phyloP scores from a whole-genome alignment of 805 yeast species.

The Suhomyces prunicola region DNA sequence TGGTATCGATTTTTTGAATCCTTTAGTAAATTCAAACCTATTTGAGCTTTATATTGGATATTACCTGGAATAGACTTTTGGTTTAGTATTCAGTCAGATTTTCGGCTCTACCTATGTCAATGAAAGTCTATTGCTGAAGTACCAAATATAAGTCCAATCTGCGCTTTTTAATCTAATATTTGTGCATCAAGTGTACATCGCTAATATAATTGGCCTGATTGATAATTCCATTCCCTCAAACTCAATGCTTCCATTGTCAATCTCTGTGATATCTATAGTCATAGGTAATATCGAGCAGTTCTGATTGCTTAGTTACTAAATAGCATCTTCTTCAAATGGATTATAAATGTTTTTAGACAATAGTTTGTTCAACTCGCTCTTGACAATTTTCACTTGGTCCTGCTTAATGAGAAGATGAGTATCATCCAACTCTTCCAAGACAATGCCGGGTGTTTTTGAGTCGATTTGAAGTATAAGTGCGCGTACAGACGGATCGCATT shows the following conservation, averaged over 20 bases:
- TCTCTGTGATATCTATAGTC: too few species aligned
- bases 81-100: background rate
- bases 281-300: background rate
- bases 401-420: slow-evolving; percentile 83
- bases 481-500: slow-evolving; percentile 86
- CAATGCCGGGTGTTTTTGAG: slow-evolving; percentile 67
- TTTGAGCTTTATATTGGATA: background rate
- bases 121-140: too few species aligned
- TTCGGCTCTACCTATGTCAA: too few species aligned
- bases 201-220: background rate
- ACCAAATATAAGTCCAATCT: too few species aligned
- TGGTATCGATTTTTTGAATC: too few species aligned
- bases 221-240: too few species aligned
- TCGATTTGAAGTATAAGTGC: slow-evolving; percentile 86
- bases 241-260: too few species aligned
- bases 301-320: background rate
- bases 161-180: background rate
- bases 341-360: slow-evolving; percentile 82
- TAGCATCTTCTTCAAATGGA: slow-evolving; percentile 61
- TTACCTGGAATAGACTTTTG: background rate
- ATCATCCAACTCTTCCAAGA: slow-evolving; percentile 78
- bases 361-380: slow-evolving; percentile 69
- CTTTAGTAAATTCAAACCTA: too few species aligned
- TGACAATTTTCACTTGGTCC: slow-evolving; percentile 70
- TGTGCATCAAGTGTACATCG: background rate